phyloP scores from a whole-genome alignment of 352 stramenopile species.

The Stramenopiles sp. region DNA sequence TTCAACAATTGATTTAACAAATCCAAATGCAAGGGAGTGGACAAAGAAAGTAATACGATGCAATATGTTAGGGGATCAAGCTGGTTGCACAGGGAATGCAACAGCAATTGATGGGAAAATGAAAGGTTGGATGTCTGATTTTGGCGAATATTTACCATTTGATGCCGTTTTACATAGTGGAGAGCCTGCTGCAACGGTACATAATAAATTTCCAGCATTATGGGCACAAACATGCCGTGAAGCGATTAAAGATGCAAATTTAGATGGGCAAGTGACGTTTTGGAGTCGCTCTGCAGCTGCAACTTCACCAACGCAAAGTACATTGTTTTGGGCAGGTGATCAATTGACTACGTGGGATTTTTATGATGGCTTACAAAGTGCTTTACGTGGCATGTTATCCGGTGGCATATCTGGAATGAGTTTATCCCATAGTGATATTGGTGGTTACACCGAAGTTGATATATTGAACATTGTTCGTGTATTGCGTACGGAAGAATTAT shows the following conservation, averaged over 20 bases:
- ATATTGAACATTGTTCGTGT: conserved; percentile 17
- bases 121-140: conserved; percentile 29
- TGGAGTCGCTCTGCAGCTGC: conserved; percentile 24
- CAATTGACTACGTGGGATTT: conserved; percentile 25
- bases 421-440: conserved; percentile 27
- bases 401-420: conserved; percentile 20
- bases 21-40: conserved; percentile 20
- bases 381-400: conserved; percentile 19
- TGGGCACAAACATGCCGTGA: conserved; percentile 21
- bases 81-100: not conserved
- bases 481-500: conserved; percentile 19
- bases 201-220: conserved; percentile 23
- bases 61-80: conserved; percentile 16
- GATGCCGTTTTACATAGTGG: conserved; percentile 19
- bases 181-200: not conserved
- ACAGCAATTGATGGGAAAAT: conserved; percentile 10
- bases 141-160: conserved; percentile 28
- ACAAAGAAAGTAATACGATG: conserved; percentile 22
- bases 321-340: conserved; percentile 28
- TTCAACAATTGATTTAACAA: conserved; percentile 24
- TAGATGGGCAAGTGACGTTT: conserved; percentile 20
- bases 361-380: conserved; percentile 23
- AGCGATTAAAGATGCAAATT: conserved; percentile 2
- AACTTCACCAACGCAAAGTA: conserved; percentile 13
- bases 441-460: conserved; percentile 25